These are phyloP conservation scores for Gossypium schwendimanii DNA, from an alignment of 441 rosid species.

Conservation along the genomic window DNA sequence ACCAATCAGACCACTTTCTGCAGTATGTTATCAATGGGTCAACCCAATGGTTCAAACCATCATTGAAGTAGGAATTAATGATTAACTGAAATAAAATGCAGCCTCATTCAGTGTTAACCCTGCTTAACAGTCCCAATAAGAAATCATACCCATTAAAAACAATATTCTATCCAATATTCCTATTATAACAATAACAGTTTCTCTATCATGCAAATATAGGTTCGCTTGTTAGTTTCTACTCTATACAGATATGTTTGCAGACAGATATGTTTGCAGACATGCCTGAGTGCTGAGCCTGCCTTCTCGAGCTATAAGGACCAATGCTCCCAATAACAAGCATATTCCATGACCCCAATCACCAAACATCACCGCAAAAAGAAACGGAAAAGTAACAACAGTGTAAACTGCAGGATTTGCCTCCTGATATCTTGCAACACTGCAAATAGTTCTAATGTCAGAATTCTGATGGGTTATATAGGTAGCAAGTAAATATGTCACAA, in stretches of 20 bases:
- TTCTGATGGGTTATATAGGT: slow-evolving; percentile 14
- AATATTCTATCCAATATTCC: not conserved
- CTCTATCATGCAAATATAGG: not conserved
- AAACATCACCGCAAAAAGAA: slow-evolving; percentile 98
- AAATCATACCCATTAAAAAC: not conserved
- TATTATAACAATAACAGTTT: not conserved
- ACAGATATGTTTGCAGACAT: slow-evolving; percentile 22
- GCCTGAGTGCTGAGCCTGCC: slow-evolving; percentile 72
- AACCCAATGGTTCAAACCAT: not conserved
- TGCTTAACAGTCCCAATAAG: not conserved
- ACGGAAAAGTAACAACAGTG: slow-evolving; percentile 78
- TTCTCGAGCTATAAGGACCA: slow-evolving; percentile 78
- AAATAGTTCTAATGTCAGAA: slow-evolving; percentile 24
- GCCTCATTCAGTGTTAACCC: not conserved
- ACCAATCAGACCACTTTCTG: not conserved
- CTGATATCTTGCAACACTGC: slow-evolving; percentile 90
- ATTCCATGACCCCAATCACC: slow-evolving; percentile 99
- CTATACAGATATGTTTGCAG: slow-evolving; percentile 17
- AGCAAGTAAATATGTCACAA: slow-evolving; percentile 17
- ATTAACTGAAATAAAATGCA: not conserved
- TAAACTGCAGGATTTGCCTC: slow-evolving; percentile 96
- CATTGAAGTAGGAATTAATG: not conserved
- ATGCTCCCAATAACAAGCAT: slow-evolving; percentile 84
- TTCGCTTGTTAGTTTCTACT: slow-evolving; percentile 2
- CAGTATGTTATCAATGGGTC: not conserved